Conservation (phyloP, 768 basidiomycete species). For the Hypsizygus marmoreus region DNA sequence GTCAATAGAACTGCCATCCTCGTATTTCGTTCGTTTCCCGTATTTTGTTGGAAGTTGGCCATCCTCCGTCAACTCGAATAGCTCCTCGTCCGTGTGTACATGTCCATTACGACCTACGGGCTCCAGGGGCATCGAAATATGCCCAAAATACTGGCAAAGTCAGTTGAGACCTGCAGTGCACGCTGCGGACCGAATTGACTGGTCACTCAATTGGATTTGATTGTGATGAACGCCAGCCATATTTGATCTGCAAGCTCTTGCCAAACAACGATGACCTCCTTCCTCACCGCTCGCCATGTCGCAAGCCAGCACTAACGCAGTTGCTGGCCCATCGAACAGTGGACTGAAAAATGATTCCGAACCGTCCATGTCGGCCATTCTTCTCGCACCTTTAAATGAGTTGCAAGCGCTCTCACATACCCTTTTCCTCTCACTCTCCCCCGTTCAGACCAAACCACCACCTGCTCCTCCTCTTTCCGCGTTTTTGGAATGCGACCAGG, state of each 20-base stretch:
- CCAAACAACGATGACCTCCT: slow-evolving; percentile 16
- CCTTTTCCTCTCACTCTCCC: slow-evolving; percentile 74
- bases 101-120: slow-evolving; percentile 20
- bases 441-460: slow-evolving; percentile 61
- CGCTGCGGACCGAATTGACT: too few species aligned
- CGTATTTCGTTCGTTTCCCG: slow-evolving; percentile 41
- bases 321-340: slow-evolving; percentile 13
- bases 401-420: slow-evolving; percentile 65
- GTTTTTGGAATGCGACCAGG: slow-evolving; percentile 63
- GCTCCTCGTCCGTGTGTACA: slow-evolving; percentile 35
- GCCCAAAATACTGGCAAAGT: not conserved
- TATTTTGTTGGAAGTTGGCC: slow-evolving; percentile 34
- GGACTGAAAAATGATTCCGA: slow-evolving; percentile 8
- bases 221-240: too few species aligned
- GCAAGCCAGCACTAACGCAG: slow-evolving; percentile 6
- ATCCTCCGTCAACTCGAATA: slow-evolving; percentile 49
- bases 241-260: slow-evolving; percentile 7
- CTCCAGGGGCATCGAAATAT: slow-evolving; percentile 10
- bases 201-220: too few species aligned
- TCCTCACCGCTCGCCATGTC: slow-evolving; percentile 12
- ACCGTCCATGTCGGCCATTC: slow-evolving; percentile 59
- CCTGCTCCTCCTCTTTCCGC: slow-evolving; percentile 60
- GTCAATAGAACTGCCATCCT: slow-evolving; percentile 66
- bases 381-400: slow-evolving; percentile 63
- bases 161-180: too few species aligned